These are phyloP conservation scores for Bothriochloa decipiens DNA, from an alignment of 176 grass and related monocot genomes.

Conservation along the genomic window DNA sequence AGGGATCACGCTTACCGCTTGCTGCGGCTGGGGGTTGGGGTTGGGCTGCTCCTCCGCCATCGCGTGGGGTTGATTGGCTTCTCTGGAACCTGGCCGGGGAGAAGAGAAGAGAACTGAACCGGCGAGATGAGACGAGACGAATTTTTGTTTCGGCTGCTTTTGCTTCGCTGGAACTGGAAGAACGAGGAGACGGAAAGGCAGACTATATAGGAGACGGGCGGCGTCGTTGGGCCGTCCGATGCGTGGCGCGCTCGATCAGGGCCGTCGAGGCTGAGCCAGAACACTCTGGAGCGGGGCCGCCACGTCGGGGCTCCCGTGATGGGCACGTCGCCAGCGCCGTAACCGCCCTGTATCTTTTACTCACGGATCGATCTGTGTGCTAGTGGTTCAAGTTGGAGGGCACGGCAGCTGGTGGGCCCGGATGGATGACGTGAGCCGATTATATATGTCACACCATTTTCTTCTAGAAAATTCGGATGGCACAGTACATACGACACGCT, in stretches of 20 bases:
- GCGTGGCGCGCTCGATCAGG: background rate
- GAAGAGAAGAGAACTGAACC: background rate
- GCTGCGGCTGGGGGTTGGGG: constrained; percentile 33
- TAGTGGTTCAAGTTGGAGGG: background rate
- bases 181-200: background rate
- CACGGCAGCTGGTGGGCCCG: background rate
- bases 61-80: background rate
- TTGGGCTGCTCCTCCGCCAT: constrained; percentile 73
- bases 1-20: background rate
- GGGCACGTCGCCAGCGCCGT: constrained; percentile 1
- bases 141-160: background rate
- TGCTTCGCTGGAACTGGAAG: constrained; percentile 16
- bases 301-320: constrained; percentile 14
- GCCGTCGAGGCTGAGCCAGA: constrained; percentile 9
- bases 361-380: constrained; percentile 28
- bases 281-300: background rate
- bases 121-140: background rate
- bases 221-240: constrained; percentile 10
- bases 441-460: no score
- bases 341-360: background rate
- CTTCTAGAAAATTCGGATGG: no score
- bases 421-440: background rate
- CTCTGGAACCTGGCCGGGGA: constrained; percentile 8
- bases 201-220: constrained; percentile 7
- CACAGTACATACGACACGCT: no score